These are phyloP conservation scores for Tephrocybe sp. DNA, from an alignment of 768 basidiomycete species.

Conservation along the genomic window DNA sequence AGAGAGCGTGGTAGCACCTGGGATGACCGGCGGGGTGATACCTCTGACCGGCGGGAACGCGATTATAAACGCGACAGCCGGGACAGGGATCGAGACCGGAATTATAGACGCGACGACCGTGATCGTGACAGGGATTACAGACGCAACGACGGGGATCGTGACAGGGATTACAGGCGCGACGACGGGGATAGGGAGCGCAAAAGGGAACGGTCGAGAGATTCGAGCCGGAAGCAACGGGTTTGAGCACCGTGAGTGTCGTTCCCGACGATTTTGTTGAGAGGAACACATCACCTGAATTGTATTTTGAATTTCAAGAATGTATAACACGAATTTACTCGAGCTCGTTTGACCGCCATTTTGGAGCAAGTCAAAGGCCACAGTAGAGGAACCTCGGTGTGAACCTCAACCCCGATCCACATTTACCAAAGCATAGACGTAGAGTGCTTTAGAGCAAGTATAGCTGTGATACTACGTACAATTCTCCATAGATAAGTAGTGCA, in stretches of 20 bases:
- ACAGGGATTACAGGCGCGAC: constrained; percentile 20
- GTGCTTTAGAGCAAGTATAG: too few species aligned
- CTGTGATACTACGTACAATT: too few species aligned
- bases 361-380: too few species aligned
- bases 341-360: not conserved
- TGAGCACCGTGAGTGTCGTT: constrained; percentile 4
- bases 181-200: constrained; percentile 31
- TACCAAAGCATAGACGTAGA: too few species aligned
- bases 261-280: not conserved
- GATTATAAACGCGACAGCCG: constrained; percentile 14
- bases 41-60: constrained; percentile 14
- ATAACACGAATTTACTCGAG: not conserved
- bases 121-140: constrained; percentile 7
- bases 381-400: too few species aligned
- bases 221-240: constrained; percentile 19
- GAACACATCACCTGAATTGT: not conserved
- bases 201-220: constrained; percentile 29
- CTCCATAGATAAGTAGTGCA: too few species aligned
- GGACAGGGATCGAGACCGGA: constrained; percentile 5
- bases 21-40: constrained; percentile 28
- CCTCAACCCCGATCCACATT: too few species aligned
- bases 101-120: constrained; percentile 14
- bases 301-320: not conserved
- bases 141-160: constrained; percentile 3
- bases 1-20: constrained; percentile 39